Percentiles rank a stretch among this genome's conserved stretches.
These are phyloP conservation scores for Torulaspora maleeae DNA, from an alignment of 805 yeast genomes.

Conservation along the genomic window DNA sequence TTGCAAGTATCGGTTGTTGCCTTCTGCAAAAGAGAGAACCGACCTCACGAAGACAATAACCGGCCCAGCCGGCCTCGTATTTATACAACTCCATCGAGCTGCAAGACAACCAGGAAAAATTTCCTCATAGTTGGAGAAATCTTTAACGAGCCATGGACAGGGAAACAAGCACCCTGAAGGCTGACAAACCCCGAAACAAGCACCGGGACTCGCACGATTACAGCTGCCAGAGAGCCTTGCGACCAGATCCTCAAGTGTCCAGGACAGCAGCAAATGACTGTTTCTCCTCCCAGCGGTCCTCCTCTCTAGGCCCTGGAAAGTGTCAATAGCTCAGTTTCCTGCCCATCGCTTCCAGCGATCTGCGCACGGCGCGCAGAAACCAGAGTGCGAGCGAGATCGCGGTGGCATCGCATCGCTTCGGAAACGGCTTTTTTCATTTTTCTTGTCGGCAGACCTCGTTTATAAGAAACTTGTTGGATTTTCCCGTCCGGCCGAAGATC, in stretches of 20 bases:
- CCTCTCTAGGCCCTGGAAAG: too few relatives aligned
- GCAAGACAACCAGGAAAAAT: background rate
- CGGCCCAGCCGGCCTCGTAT: too few relatives aligned
- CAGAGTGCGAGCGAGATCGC: too few relatives aligned
- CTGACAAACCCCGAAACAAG: background rate
- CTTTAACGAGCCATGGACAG: background rate
- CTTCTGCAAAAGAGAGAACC: too few relatives aligned
- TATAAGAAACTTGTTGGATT: slow-evolving; percentile 9
- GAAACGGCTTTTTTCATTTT: background rate
- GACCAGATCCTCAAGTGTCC: background rate
- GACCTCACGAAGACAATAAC: background rate
- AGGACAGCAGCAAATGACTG: too few relatives aligned
- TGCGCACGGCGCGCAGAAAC: background rate
- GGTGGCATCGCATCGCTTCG: too few relatives aligned
- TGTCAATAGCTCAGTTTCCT: too few relatives aligned
- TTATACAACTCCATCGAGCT: too few relatives aligned
- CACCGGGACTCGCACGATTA: too few relatives aligned
- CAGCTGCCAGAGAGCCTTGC: too few relatives aligned
- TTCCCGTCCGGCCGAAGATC: slow-evolving; percentile 8
- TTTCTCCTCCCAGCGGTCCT: too few relatives aligned
- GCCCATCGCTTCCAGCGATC: background rate
- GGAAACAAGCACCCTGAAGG: background rate
- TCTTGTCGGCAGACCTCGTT: background rate
- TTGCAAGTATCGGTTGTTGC: too few relatives aligned
- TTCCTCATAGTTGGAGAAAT: background rate